These are phyloP conservation scores for Catharanthus roseus DNA, from an alignment of 257 asterid species.

Conservation along the genomic window DNA sequence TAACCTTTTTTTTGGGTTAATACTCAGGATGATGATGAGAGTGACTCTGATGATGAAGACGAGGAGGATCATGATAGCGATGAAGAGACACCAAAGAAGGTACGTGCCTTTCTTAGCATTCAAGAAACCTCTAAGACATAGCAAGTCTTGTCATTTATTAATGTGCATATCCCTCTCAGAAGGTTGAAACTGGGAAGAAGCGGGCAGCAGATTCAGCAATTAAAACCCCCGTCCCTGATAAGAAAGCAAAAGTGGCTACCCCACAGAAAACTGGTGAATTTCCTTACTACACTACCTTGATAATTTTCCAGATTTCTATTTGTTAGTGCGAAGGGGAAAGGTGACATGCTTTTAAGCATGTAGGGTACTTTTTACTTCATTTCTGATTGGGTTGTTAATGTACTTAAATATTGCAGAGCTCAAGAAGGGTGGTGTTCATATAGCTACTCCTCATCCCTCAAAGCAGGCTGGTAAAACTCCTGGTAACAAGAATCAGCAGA, in stretches of 20 bases:
- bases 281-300: neutral
- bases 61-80: conserved; percentile 55
- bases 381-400: neutral
- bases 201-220: conserved; percentile 42
- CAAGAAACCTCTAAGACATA: neutral
- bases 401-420: conserved; percentile 41
- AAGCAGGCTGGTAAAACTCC: conserved; percentile 68
- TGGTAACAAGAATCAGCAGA: conserved; percentile 52
- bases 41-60: conserved; percentile 31
- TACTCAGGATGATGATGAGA: conserved; percentile 45
- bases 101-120: conserved; percentile 11
- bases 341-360: neutral
- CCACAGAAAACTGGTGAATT: conserved; percentile 79
- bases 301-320: neutral
- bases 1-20: neutral
- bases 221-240: conserved; percentile 60
- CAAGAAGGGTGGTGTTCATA: conserved; percentile 63
- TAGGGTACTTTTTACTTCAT: neutral
- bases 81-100: conserved; percentile 89
- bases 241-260: conserved; percentile 66
- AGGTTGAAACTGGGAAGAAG: conserved; percentile 59
- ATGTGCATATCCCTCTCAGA: neutral
- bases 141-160: neutral
- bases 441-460: conserved; percentile 89
- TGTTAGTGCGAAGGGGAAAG: neutral